A percentile compares a stretch with the other conserved stretches of the same genome.
Conservation (phyloP, 805 yeast species). For the Groenewaldozyma tartarivorans region DNA sequence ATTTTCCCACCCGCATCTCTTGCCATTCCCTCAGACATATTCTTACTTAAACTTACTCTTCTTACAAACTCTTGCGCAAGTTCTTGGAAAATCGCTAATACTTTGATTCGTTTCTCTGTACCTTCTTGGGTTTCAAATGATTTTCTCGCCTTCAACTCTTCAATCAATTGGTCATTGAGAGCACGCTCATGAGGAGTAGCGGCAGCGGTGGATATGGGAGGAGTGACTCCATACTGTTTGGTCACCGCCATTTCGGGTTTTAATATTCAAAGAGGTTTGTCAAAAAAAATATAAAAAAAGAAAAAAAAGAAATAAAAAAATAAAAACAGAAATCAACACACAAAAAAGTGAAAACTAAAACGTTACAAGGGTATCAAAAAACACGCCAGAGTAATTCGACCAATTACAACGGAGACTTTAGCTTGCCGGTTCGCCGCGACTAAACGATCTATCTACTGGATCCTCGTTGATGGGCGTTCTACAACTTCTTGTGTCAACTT, state of each 20-base stretch:
- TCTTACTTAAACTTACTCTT: slow-evolving; percentile 65
- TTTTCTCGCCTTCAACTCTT: slow-evolving; percentile 70
- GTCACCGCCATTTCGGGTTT: slow-evolving; percentile 5
- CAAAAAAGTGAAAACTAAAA: background rate
- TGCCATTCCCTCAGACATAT: slow-evolving; percentile 97
- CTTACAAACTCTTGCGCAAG: slow-evolving; percentile 76
- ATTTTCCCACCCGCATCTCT: slow-evolving; percentile 95
- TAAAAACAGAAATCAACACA: background rate
- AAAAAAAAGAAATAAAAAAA: no score
- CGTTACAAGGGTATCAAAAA: background rate
- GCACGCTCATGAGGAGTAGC: slow-evolving; percentile 74
- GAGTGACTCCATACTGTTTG: slow-evolving; percentile 56
- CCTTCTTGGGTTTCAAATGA: slow-evolving; percentile 86
- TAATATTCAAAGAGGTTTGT: background rate
- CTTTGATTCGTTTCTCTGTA: slow-evolving; percentile 69
- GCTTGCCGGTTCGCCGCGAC: no score
- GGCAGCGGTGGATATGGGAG: slow-evolving; percentile 76
- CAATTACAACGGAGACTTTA: no score
- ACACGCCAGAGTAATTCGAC: background rate
- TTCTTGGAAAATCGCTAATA: slow-evolving; percentile 60
- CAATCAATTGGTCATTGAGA: slow-evolving; percentile 66
- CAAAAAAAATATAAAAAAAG: no score
- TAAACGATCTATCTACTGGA: no score
- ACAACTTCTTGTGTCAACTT: no score
- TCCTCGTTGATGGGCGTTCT: no score